Evolutionary conservation across 768 basidiomycete genomes (phyloP).

Genomic region (Nidularia pulvinata): DNA sequence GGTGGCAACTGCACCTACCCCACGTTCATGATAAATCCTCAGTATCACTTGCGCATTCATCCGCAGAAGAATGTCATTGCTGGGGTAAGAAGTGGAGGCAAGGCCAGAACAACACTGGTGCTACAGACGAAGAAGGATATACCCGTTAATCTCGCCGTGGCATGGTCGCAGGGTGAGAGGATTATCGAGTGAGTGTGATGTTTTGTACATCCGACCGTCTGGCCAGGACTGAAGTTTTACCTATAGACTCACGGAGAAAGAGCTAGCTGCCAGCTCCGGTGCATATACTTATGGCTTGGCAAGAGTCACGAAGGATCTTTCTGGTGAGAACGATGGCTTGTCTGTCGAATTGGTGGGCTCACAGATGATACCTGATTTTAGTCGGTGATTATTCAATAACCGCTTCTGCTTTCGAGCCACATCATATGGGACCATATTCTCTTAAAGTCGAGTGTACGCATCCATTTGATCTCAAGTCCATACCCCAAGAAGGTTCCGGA

Average conservation of each 20-base stretch:
- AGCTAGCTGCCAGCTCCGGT: conserved; percentile 73
- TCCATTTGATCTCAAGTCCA: conserved; percentile 59
- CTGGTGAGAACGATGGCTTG: conserved; percentile 38
- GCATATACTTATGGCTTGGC: conserved; percentile 83
- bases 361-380: no score
- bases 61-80: conserved; percentile 18
- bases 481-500: conserved; percentile 89
- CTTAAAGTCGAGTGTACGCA: conserved; percentile 63
- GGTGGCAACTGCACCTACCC: conserved; percentile 85
- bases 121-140: conserved; percentile 61
- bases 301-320: conserved; percentile 45
- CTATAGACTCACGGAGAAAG: conserved; percentile 58
- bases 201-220: neutral
- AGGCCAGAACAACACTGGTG: conserved; percentile 39
- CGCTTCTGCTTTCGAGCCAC: conserved; percentile 84
- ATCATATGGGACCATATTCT: conserved; percentile 62
- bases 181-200: conserved; percentile 63
- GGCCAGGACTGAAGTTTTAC: neutral
- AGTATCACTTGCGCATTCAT: conserved; percentile 71
- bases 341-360: conserved; percentile 1
- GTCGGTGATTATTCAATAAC: conserved; percentile 83
- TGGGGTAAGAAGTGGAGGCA: conserved; percentile 4
- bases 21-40: conserved; percentile 89
- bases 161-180: conserved; percentile 77
- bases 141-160: conserved; percentile 70